phyloP scores from a whole-genome alignment of 805 yeast genomes.

The Saturnispora sanitii region DNA sequence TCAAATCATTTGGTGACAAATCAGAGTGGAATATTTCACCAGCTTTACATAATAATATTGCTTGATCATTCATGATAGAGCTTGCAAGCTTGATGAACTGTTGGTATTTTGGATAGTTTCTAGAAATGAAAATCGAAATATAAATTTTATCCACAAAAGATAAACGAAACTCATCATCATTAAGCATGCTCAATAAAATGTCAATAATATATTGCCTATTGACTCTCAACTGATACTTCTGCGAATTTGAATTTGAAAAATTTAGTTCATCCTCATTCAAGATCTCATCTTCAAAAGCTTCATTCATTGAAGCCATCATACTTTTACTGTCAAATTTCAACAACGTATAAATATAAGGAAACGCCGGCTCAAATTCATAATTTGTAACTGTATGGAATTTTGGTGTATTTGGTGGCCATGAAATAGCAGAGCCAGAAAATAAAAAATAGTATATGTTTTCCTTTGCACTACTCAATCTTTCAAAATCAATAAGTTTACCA shows the following conservation, averaged over 20 bases:
- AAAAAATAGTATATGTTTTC: conserved; percentile 42
- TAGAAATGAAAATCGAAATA: conserved; percentile 61
- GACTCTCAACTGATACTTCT: conserved; percentile 28
- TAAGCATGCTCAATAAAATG: conserved; percentile 51
- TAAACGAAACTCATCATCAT: conserved; percentile 27
- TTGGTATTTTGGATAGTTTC: conserved; percentile 74
- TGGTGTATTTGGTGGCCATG: conserved; percentile 34
- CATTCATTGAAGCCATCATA: conserved; percentile 61
- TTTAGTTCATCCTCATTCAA: conserved; percentile 50
- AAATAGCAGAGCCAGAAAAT: conserved; percentile 45
- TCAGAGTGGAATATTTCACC: conserved; percentile 1
- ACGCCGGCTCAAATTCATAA: conserved; percentile 37
- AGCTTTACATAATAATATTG: conserved; percentile 38
- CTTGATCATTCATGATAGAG: conserved; percentile 37
- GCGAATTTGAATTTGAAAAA: conserved; percentile 10
- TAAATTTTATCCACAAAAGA: conserved; percentile 24
- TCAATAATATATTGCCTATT: conserved; percentile 74
- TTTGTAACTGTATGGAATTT: conserved; percentile 28
- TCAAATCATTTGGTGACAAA: neutral
- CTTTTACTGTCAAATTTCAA: conserved; percentile 47
- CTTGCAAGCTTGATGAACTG: conserved; percentile 75
- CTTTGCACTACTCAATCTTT: conserved; percentile 35
- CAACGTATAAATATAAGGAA: conserved; percentile 58
- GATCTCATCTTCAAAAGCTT: conserved; percentile 71
- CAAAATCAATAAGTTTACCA: conserved; percentile 35